phyloP scores from a whole-genome alignment of 2,329 filamentous ascomycete genomes.

The Colletotrichum orchidophilum region DNA sequence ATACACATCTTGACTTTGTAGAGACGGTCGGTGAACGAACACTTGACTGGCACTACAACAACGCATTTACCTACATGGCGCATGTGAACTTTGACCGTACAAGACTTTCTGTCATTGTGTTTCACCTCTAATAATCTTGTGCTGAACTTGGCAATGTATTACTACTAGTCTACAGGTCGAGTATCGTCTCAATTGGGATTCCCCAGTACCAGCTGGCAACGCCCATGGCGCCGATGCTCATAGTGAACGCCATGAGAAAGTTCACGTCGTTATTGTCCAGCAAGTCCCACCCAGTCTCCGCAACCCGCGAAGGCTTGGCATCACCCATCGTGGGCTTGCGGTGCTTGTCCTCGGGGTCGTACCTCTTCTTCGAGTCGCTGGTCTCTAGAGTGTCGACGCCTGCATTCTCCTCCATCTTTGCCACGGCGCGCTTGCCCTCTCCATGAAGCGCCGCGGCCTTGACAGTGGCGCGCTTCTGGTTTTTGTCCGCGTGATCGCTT shows the following conservation, averaged over 20 bases:
- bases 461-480: slow-evolving; percentile 45
- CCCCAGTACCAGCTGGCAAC: slow-evolving; percentile 70
- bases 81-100: neutral
- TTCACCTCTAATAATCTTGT: neutral
- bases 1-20: neutral
- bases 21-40: neutral
- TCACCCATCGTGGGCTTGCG: slow-evolving; percentile 63
- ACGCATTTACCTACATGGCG: neutral
- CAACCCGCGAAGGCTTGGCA: slow-evolving; percentile 67
- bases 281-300: slow-evolving; percentile 75
- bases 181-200: slow-evolving; percentile 57
- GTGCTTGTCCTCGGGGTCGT: slow-evolving; percentile 60
- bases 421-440: slow-evolving; percentile 54
- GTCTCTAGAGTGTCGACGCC: slow-evolving; percentile 46
- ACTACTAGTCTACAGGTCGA: slow-evolving; percentile 20
- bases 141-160: neutral
- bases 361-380: slow-evolving; percentile 50
- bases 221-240: slow-evolving; percentile 82
- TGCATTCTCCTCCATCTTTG: slow-evolving; percentile 40
- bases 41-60: neutral
- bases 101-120: no score
- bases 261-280: slow-evolving; percentile 98
- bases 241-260: slow-evolving; percentile 84
- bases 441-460: slow-evolving; percentile 54
- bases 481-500: slow-evolving; percentile 38